These are phyloP conservation scores for Grosmannia clavigera DNA, from an alignment of 2,329 filamentous ascomycete species.

Conservation along the genomic window DNA sequence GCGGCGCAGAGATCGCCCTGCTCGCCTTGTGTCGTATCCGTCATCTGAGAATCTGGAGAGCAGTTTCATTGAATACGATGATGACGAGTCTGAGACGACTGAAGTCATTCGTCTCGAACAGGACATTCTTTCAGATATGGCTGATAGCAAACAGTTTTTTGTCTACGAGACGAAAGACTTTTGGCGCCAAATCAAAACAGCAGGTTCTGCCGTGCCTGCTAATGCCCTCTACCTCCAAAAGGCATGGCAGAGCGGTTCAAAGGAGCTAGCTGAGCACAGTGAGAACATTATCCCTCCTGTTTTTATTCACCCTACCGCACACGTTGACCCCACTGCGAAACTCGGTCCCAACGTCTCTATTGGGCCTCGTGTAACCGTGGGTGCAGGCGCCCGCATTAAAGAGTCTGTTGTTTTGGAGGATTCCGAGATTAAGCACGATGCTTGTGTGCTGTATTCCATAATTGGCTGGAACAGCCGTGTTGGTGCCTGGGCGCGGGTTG, in stretches of 20 bases:
- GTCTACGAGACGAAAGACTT: conserved; percentile 98
- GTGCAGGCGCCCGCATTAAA: conserved; percentile 83
- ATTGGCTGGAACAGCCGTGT: conserved; percentile 95
- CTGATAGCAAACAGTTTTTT: conserved; percentile 95
- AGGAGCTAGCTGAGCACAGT: conserved; percentile 71
- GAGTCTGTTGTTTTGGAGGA: conserved; percentile 94
- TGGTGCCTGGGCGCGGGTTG: conserved; percentile 95
- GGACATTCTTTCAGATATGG: conserved; percentile 89
- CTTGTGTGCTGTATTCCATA: conserved; percentile 89
- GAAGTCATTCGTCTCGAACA: conserved; percentile 92
- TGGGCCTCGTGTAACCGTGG: conserved; percentile 74
- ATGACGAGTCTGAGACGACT: conserved; percentile 62
- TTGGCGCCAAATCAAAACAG: conserved; percentile 99
- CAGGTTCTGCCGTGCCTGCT: conserved; percentile 89
- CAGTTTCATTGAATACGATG: conserved; percentile 39
- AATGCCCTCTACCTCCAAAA: conserved; percentile 95
- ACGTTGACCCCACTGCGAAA: conserved; percentile 89
- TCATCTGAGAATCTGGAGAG: conserved; percentile 85
- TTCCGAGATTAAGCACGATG: conserved; percentile 90
- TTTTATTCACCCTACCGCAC: conserved; percentile 85
- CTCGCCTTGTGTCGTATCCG: conserved; percentile 81
- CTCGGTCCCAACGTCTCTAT: conserved; percentile 94
- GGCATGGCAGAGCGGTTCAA: conserved; percentile 70
- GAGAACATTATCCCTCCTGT: conserved; percentile 84
- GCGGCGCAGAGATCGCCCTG: conserved; percentile 76